Evolutionary conservation across 441 rosid genomes (phyloP), one percentile per base, ranked within the genome.

Genomic region (Jatropha podagrica): DNA sequence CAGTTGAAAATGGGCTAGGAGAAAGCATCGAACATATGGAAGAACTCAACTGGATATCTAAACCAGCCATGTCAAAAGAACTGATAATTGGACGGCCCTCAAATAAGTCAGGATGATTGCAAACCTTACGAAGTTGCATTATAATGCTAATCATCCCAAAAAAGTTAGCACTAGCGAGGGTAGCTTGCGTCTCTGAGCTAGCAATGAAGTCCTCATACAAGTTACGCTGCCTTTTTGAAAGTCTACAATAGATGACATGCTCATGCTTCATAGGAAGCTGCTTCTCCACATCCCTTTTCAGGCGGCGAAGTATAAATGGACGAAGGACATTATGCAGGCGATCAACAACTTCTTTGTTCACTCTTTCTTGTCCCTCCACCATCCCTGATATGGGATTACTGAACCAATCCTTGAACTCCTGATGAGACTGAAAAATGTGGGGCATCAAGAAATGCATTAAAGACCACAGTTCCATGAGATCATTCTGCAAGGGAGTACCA

Each of bases 401-500:
- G 80, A 97, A 97, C 99, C 99, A 97, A 79, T 97, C 99, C 88
- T 92, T 97, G 83, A 97, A 97, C 87, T 97, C 99, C 85, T 97
- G 99, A 87, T 97, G 99, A 82, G 99, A 97, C 84, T 97, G 99
- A 86, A 97, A 97, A 55, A 97, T 71, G 74, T 97, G 99, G 54
- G 99, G 99, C 99, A 97, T 97, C 86, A 97, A 86, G 84, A 97
- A 97, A 90, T 97, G 99, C 99, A 94, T 97, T 37, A 97, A 84
- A 68, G 99, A 97, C 99, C 99, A 97, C 72, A 97, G 85, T 81
- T 97, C 99, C 99, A 97, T 97, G 76, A 97, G 98, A 86, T 97
- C 99, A 81, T 97, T 97, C 88, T 97, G 99, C 84, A 97, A 77
- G 6, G 99, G 99, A 27, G 99, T 97, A 77, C 99, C 99, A 65